Base-by-base conservation (phyloP, 257 asterid genomes). In the Solanum lignicaule region DNA sequence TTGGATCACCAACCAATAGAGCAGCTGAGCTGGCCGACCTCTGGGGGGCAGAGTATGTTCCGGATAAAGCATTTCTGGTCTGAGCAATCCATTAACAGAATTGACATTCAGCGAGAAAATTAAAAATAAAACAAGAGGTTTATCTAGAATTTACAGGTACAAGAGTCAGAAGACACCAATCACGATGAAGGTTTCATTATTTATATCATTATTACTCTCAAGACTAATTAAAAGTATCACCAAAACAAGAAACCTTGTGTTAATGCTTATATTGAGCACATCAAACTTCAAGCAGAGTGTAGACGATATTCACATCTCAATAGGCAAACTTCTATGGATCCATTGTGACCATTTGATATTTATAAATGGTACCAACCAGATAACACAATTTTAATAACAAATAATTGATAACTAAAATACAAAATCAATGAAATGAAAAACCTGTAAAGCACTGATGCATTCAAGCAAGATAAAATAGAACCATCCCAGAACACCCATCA, bases 41-140 rank as follows among this genome's bases (percentile, higher is more conserved):
- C 94, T 97, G 99, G 87, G 99, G 99, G 78, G 99, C 99, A 9
- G 99, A 97, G 92, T 97, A 97, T 69, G 99, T 97, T 83, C 99
- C 99, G 71, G 99, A 94, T 88, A 97, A 89, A 84, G 99, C 98
- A 88, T 97, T 97, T 91, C 98, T 90, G 31, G 99, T 97, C 99
- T 97, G 98, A 72, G 73, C 36, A 72, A 72, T 1, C 85, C 93
- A 93, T 74, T 74, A 85, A 86, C 74, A 32, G 87, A 65, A 58
- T 48, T 27, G 71, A 85, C 32, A 66, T 48, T 9, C 74, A 25
- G 65, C 86, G 15, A 86, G 89, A 84, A 31, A 69, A 78, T 78
- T 55, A 81, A 89, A 89, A 88, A 87, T 86, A 85, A 74, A 65
- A 66, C 60, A 89, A 87, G 31, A 87, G 73, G 29, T 46, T 46